Conservation (phyloP, 495 filamentous ascomycete species). For the Tricharina praecox region DNA sequence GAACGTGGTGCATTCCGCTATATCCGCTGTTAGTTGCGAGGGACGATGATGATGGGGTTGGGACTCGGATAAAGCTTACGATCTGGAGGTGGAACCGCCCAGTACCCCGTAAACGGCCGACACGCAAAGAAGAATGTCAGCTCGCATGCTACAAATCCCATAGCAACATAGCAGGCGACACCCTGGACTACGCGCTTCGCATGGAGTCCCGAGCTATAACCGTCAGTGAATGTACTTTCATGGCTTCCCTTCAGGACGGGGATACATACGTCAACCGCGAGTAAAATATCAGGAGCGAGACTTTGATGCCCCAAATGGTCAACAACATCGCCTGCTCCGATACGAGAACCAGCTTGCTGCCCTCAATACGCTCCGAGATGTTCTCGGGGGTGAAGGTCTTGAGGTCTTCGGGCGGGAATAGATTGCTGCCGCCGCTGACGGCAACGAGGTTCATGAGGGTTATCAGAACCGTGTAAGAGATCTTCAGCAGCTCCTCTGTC, state of each 20-base stretch:
- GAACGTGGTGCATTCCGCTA: slow-evolving; percentile 35
- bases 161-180: not conserved
- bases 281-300: slow-evolving; percentile 28
- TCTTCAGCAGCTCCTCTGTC: too few relatives aligned
- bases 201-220: not conserved
- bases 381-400: slow-evolving; percentile 28
- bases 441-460: slow-evolving; percentile 32
- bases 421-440: slow-evolving; percentile 33
- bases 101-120: slow-evolving; percentile 18
- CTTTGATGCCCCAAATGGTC: slow-evolving; percentile 26
- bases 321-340: slow-evolving; percentile 31
- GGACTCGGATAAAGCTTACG: too few relatives aligned
- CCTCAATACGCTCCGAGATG: slow-evolving; percentile 31
- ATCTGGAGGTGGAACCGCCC: slow-evolving; percentile 14
- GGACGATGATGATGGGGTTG: slow-evolving; percentile 9
- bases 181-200: not conserved
- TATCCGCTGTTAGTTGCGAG: too few relatives aligned
- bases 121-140: slow-evolving; percentile 18
- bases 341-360: slow-evolving; percentile 33
- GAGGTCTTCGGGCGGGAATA: slow-evolving; percentile 28
- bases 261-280: slow-evolving; percentile 14
- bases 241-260: not conserved
- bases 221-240: too few relatives aligned
- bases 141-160: slow-evolving; percentile 14
- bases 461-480: slow-evolving; percentile 29